Evolutionary conservation across 106 monocot species (phyloP), one percentile per base, ranked within the genome.

Genomic region (Dendrobium catenatum): DNA sequence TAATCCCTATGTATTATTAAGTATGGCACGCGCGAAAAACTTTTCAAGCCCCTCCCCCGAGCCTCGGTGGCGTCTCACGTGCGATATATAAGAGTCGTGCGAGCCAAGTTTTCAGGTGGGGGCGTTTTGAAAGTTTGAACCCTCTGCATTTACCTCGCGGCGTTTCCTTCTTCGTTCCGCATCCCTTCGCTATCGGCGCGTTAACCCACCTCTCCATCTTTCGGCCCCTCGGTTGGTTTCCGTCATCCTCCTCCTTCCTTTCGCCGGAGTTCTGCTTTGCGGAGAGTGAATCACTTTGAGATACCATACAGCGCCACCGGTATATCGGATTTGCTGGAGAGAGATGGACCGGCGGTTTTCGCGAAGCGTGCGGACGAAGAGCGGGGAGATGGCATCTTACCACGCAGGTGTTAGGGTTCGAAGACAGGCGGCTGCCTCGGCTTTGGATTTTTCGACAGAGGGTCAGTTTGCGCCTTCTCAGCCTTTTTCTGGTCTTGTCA

Each of bases 51-150:
- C 10, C 10, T 0, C 10, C 10, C 3, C 37, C 37, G 37, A 37
- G 37, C 37, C 37, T 2, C 7, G 4, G 18, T 31, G 68, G 27
- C 68, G 27, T 24, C 68, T 68, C 68, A 68, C 70, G 70, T 70
- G 70, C 70, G 70, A 37, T 70, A 16, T 33, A 6, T 42, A 73
- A 2, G 40, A 42, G 44, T 74, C 74, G 74, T 43, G 43, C 43
- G 74, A 44, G 41, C 74, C 33, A 70, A 61, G 37, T 2, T 37
- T 70, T 70, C 74, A 7, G 74, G 18, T 22, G 74, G 74, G 74
- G 42, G 18, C 43, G 74, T n/a, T 74, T 74, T 74, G 74, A 74
- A 74, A 74, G 74, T 74, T 74, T 42, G 74, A 74, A 74, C 74
- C n/a, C 41, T 29, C 74, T 2, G n/a, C 74, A 74, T 44, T 74